These are phyloP conservation scores for Flagelloscypha sp. DNA, from an alignment of 768 basidiomycete genomes.

Conservation along the genomic window DNA sequence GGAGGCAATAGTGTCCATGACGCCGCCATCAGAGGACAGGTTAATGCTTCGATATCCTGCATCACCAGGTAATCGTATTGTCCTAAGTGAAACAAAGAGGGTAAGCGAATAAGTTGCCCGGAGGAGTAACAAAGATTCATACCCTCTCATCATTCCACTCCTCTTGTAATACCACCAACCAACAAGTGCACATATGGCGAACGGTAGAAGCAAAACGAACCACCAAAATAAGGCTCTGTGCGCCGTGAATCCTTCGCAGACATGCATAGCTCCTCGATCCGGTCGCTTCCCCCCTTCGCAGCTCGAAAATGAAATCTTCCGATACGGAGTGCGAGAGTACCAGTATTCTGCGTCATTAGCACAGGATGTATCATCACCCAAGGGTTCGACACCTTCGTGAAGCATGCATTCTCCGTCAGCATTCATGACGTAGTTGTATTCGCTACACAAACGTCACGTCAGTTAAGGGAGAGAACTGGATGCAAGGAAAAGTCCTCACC, in stretches of 20 bases:
- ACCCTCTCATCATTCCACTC: constrained; percentile 71
- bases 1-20: constrained; percentile 69
- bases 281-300: constrained; percentile 77
- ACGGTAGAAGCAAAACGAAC: constrained; percentile 67
- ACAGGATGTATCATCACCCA: constrained; percentile 57
- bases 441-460: constrained; percentile 38
- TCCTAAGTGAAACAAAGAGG: constrained; percentile 31
- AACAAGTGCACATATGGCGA: constrained; percentile 64
- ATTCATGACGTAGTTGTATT: constrained; percentile 84
- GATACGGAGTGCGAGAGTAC: constrained; percentile 91
- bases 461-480: constrained; percentile 2
- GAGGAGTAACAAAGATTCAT: constrained; percentile 21
- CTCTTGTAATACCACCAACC: constrained; percentile 77
- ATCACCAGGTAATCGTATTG: constrained; percentile 69
- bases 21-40: constrained; percentile 32
- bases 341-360: constrained; percentile 62
- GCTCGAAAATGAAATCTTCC: constrained; percentile 81
- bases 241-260: constrained; percentile 73
- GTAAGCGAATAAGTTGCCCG: too few species aligned
- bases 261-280: constrained; percentile 66
- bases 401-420: constrained; percentile 67
- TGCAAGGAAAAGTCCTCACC: constrained; percentile 65
- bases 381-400: constrained; percentile 56
- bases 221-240: constrained; percentile 82
- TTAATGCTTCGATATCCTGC: constrained; percentile 31